Base-by-base conservation (phyloP, 2,329 filamentous ascomycete species). In the Pseudogymnoascus verrucosus region DNA sequence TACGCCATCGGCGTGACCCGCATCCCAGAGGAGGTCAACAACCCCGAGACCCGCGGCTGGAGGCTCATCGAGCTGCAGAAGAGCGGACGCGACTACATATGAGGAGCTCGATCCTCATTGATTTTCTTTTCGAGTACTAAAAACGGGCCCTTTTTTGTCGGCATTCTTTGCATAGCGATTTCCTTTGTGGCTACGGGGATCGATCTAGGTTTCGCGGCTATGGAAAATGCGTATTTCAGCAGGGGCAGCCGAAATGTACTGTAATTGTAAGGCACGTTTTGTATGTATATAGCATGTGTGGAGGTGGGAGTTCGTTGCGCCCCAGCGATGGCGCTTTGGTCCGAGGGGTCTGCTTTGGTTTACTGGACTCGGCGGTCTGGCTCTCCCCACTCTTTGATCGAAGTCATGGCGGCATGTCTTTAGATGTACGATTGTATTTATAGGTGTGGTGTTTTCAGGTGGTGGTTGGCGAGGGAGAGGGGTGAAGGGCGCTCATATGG, bases 31-130 rank as follows among this genome's bases (percentile, higher is more conserved):
- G 95, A 99, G 70, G 93, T 98, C 69, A 93, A 88, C 80, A 98
- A 99, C 76, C 90, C 92, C 1, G 95, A 99, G 79, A 99, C 95
- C 10, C 85, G 93, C 73, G 95, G 95, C 34, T 99, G 95, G 95
- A 88, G 93, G 72, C 80, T 99, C 76, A 98, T 99, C 74, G 95
- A 99, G 80, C 86, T 99, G 81, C 95, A 99, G 78, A 99, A 99
- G 87, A 96, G 91, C 76, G 93, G 90, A 63, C 86, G 95, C 72
- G 95, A 99, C 78, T 98, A 89, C 71, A 87, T 89, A 68, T 90
- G 80, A 85, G 36, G 8, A 26, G 39, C 28, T 16, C 19, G 12
- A 51, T 57, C 39, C 28, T 47, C 39, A 6, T 14, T 4, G 6
- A 37, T 61, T 61, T 61, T 61, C 19, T 39, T 61, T 60, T 61